These are phyloP conservation scores for Euphrasia confusa DNA, from an alignment of 257 asterid species.

Conservation along the genomic window DNA sequence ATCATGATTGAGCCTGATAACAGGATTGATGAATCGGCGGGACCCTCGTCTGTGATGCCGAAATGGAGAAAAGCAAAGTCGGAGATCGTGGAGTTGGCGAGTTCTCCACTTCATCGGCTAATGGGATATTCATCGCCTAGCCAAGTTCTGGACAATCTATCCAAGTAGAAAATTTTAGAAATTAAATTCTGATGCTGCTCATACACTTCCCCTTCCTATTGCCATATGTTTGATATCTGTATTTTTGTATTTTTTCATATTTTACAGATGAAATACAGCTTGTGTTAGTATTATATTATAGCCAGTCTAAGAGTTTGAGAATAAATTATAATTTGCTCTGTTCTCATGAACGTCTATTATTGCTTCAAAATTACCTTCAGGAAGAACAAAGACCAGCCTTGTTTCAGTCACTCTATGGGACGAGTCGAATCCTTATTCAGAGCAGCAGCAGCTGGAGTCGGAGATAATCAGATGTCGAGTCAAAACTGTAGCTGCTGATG, in stretches of 20 bases:
- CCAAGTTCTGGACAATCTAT: constrained; percentile 43
- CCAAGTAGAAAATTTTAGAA: not conserved
- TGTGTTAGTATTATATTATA: constrained; percentile 17
- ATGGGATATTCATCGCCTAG: constrained; percentile 83
- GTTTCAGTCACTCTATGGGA: too few relatives aligned
- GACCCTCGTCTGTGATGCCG: constrained; percentile 26
- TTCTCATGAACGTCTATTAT: too few relatives aligned
- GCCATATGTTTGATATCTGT: not conserved
- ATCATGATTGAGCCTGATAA: constrained; percentile 23
- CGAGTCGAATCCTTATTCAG: too few relatives aligned
- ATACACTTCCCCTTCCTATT: not conserved
- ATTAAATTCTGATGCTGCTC: not conserved
- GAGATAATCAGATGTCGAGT: too few relatives aligned
- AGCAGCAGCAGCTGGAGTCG: too few relatives aligned
- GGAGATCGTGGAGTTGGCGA: constrained; percentile 47
- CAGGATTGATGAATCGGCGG: constrained; percentile 29
- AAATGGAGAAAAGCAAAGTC: constrained; percentile 35
- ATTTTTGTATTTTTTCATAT: constrained; percentile 11
- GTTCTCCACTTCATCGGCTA: constrained; percentile 71
- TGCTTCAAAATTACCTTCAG: too few relatives aligned
- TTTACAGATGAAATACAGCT: not conserved
- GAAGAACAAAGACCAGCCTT: too few relatives aligned
- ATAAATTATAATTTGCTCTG: too few relatives aligned
- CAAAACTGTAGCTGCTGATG: too few relatives aligned
- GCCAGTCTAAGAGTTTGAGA: not conserved